Evolutionary conservation across 345 rosid species (phyloP), one percentile per base, ranked within the genome.

Genomic region (Raphanus sativus): DNA sequence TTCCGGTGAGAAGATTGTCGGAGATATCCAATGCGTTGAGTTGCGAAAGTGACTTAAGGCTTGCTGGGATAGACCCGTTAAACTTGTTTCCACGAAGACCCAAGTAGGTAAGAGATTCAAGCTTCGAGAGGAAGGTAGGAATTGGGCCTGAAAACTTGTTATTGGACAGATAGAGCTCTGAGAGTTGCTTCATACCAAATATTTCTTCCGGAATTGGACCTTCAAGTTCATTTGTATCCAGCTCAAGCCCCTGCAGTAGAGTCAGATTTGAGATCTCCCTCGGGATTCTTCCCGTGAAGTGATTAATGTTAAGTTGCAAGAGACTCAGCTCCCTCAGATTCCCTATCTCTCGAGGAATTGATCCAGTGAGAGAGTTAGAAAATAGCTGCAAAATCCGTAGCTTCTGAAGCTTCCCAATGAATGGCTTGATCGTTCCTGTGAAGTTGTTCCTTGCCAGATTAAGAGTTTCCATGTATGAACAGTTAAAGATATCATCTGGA

Each of bases 401-500:
- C 56, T 82, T 89, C 54, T 77, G 5, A 67, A 91, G 91, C 60
- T 84, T 84, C 65, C 94, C 89, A 10, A 89, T 60, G 16, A 80
- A 73, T 62, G 96, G 90, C 58, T 84, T 90, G 34, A 94, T 67
- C 24, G 71, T 7, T 65, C 97, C 97, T 12, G 77, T 88, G 65
- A 93, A 84, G 64, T 85, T 83, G 83, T 89, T 93, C 15, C 52
- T 28, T 8, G 78, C 67, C 81, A 90, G 71, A 71, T 63, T 74
- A 24, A 89, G 75, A 28, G 0, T 0, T 9, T 2, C 58, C 52
- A 91, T 74, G 50, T 84, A 78, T 70, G 91, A 83, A 80, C 96
- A 91, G 65, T 89, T 84, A 83, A 85, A 94, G 72, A 91, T 88
- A 42, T 90, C 96, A 72, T 84, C 89, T 6, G 97, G 94, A 36